These are phyloP conservation scores for Hygrocybe coccinea DNA, from an alignment of 768 basidiomycete genomes.

Conservation along the genomic window DNA sequence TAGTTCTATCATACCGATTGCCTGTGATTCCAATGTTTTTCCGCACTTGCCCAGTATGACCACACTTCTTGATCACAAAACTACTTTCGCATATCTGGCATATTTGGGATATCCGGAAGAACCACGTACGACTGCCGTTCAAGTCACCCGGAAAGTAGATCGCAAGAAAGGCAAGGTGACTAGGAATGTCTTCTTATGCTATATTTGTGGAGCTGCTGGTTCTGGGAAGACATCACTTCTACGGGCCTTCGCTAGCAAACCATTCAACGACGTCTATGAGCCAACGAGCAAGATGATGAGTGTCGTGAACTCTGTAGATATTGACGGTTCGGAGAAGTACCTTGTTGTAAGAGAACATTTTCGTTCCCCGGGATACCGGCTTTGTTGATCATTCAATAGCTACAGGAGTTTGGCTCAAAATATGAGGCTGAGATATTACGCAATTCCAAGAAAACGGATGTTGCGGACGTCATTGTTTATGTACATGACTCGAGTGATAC, in stretches of 20 bases:
- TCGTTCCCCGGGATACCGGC: neutral
- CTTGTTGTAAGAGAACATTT: slow-evolving; percentile 66
- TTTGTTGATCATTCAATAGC: slow-evolving; percentile 37
- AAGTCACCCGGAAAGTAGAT: slow-evolving; percentile 80
- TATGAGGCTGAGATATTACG: slow-evolving; percentile 90
- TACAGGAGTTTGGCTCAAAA: slow-evolving; percentile 96
- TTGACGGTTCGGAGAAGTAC: slow-evolving; percentile 92
- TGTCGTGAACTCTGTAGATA: slow-evolving; percentile 93
- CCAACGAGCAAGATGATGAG: slow-evolving; percentile 87
- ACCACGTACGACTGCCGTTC: slow-evolving; percentile 76
- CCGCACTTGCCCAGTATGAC: slow-evolving; percentile 69
- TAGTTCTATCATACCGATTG: slow-evolving; percentile 17
- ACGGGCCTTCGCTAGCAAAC: slow-evolving; percentile 80
- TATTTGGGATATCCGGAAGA: slow-evolving; percentile 87
- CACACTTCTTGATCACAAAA: slow-evolving; percentile 88
- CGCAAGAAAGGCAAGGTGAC: slow-evolving; percentile 83
- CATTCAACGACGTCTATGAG: slow-evolving; percentile 68
- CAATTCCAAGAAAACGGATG: slow-evolving; percentile 84
- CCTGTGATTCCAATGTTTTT: slow-evolving; percentile 2
- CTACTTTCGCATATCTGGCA: slow-evolving; percentile 89
- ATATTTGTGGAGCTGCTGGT: slow-evolving; percentile 92
- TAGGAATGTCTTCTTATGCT: slow-evolving; percentile 88
- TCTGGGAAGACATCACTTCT: slow-evolving; percentile 90
- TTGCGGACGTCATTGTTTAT: slow-evolving; percentile 92
- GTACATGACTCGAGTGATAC: slow-evolving; percentile 98